Base-by-base conservation (phyloP, 2,329 filamentous ascomycete genomes). In the Pyrenochaeta sp. region DNA sequence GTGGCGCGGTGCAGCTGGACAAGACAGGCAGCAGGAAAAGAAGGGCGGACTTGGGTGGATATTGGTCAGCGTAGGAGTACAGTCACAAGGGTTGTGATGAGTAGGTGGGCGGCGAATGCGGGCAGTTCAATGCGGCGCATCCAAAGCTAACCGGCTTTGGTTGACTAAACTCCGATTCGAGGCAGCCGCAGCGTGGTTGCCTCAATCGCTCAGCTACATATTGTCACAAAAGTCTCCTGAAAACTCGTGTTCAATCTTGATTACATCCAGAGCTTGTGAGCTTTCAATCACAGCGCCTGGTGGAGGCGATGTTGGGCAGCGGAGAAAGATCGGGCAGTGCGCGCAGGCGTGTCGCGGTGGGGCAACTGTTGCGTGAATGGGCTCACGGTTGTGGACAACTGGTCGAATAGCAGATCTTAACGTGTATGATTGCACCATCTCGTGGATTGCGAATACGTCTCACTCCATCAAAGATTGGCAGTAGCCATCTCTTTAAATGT, bases 21-120 rank as follows among this genome's bases (percentile, higher is more conserved):
- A 27, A 54, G 45, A 27, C 49, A 56, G 54, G 48, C 48, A 54
- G 48, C 56, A 56, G 52, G 39, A 32, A 37, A 40, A 32, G 30
- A 21, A 42, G 45, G 49, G 42, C 39, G 31, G 29, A 46, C 27
- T 43, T 41, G 54, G 41, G 48, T 37, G 46, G 31, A 41, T 62
- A 58, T 66, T 69, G 68, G 67, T 72, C 67, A 68, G 67, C 62
- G 43, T 2, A 42, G 43, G 44, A 15, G 47, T 17, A 55, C 56
- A 67, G 68, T 71, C 66, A 69, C 66, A 64, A 54, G 59, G 50
- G 56, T 46, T 35, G 56, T 48, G 55, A 49, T 54, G 54, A 43
- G 54, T 51, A 46, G 54, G 45, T 54, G 44, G 56, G 45, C 44
- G 48, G 45, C 42, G 53, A 31, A 44, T 54, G 61, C 52, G 51